phyloP scores from a whole-genome alignment of 176 grass and related monocot species.

The Rhipidocladum racemiflorum region DNA sequence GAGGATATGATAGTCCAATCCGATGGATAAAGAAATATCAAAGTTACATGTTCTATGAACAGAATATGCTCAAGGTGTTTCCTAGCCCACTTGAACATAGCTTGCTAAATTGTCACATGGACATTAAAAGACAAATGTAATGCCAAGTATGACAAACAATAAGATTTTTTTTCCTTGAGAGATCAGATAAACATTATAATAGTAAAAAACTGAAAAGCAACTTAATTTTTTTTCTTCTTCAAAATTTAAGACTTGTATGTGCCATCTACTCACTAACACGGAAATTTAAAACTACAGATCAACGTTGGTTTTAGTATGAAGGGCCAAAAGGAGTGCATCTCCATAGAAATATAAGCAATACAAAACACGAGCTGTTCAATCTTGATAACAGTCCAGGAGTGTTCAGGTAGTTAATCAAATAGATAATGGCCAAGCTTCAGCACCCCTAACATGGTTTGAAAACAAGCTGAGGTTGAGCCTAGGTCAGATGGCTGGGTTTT shows the following conservation, averaged over 20 bases:
- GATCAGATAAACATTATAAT: neutral
- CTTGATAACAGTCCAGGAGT: neutral
- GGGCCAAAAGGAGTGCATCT: neutral
- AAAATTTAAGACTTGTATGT: neutral
- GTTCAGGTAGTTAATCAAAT: slow-evolving; percentile 18
- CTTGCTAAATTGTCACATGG: neutral
- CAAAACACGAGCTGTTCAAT: neutral
- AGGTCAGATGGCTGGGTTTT: neutral
- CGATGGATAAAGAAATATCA: neutral
- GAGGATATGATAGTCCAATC: too few relatives aligned
- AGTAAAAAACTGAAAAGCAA: neutral
- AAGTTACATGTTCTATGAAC: neutral
- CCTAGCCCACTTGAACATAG: neutral
- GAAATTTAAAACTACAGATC: neutral
- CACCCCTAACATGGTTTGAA: slow-evolving; percentile 3
- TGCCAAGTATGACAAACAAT: neutral
- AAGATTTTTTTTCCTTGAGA: neutral
- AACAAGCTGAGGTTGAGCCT: neutral
- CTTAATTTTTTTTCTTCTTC: neutral
- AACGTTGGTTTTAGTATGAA: neutral
- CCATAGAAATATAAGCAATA: neutral
- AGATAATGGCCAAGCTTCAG: neutral
- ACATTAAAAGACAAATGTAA: neutral
- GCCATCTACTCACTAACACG: neutral
- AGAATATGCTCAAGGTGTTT: neutral